Evolutionary conservation across 1,139 yeast species (phyloP), one percentile per base, ranked within the genome.

Genomic region (Kodamaea derodonti): DNA sequence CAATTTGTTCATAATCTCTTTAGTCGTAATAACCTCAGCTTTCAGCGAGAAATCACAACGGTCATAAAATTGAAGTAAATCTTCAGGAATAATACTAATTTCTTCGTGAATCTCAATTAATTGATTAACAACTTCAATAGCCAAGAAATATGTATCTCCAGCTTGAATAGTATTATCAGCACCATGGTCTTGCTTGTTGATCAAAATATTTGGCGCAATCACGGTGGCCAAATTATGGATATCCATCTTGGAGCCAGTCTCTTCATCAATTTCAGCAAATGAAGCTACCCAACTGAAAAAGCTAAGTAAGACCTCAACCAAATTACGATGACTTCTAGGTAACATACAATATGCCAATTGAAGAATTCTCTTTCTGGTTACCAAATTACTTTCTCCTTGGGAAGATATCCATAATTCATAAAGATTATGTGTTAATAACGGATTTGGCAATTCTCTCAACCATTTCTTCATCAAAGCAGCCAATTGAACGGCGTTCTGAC

Each of bases 221-320:
- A 94, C 99, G 0, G 98, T 92, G 1, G 98, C 95, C 42, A 94
- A 69, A 56, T 94, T 94, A 54, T 90, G 95, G 24, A 84, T 77
- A 55, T 92, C 97, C 99, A 94, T 94, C 62, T 90, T 92, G 6
- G 97, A 88, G 0, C 98, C 98, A 17, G 77, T 76, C 46, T 82
- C 86, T 49, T 84, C 87, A 49, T 84, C 94, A 41, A 84, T 77
- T 47, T 86, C 92, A 1, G 97, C 85, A 62, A 94, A 94, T 4
- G 97, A 86, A 0, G 97, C 90, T 2, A 90, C 95, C 97, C 98
- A 92, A 57, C 82, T 82, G 56, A 94, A 76, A 57, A 94, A 94
- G 43, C 82, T 81, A 24, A 90, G 69, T 34, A 94, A 64, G 4
- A 90, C 96, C 54, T 94, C 98, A 36, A 90, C 70, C 34, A 87